Evolutionary conservation across 257 asterid species (phyloP).

Genomic region (Paulownia fortunei): DNA sequence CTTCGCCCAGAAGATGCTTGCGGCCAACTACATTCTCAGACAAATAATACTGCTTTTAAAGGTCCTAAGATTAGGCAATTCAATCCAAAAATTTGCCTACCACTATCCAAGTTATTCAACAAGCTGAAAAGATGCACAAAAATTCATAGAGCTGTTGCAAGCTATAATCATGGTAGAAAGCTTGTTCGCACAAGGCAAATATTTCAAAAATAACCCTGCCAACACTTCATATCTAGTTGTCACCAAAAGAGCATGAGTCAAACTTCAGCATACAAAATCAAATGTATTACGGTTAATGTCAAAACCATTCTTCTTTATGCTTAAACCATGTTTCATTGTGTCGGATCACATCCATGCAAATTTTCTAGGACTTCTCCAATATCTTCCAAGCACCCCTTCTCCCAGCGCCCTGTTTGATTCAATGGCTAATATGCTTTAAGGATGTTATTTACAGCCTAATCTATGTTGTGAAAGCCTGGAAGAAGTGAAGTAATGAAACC

Average conservation of each 20-base stretch:
- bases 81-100: not conserved
- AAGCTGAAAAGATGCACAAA: not conserved
- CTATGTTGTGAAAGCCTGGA: conserved; percentile 92
- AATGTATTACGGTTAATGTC: not conserved
- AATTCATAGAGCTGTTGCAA: not conserved
- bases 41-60: too few species aligned
- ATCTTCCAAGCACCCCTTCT: not conserved
- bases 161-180: not conserved
- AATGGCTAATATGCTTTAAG: conserved; percentile 1
- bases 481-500: conserved; percentile 96
- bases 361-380: not conserved
- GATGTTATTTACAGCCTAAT: conserved; percentile 44
- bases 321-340: not conserved
- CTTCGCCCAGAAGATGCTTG: too few species aligned
- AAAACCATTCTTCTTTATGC: not conserved
- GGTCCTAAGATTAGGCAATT: too few species aligned
- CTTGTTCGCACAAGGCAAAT: not conserved
- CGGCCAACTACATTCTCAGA: too few species aligned
- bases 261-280: conserved; percentile 9
- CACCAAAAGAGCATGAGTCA: not conserved
- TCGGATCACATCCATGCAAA: not conserved
- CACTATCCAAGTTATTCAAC: not conserved
- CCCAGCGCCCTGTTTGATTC: not conserved
- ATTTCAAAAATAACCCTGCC: not conserved
- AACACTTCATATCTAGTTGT: not conserved